Percentiles rank a stretch among this genome's conserved stretches.
Conservation (phyloP, 2,329 filamentous ascomycete genomes). For the Penicillium brasilianum region DNA sequence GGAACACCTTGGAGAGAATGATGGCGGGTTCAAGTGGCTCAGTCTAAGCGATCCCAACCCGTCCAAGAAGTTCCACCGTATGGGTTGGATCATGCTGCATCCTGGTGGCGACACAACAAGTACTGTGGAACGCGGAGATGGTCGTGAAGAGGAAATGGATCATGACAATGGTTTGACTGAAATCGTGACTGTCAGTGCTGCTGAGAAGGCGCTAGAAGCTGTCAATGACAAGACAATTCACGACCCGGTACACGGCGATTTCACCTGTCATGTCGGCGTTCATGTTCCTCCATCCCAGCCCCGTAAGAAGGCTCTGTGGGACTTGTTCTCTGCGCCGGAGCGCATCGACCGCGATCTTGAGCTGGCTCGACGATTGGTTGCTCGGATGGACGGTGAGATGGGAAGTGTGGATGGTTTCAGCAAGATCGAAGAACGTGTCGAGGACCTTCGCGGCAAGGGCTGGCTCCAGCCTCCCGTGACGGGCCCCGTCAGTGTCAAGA, state of each 20-base stretch:
- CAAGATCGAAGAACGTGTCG: conserved; percentile 85
- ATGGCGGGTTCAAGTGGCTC: conserved; percentile 93
- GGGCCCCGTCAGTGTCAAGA: conserved; percentile 51
- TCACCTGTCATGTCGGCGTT: conserved; percentile 95
- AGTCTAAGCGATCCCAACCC: conserved; percentile 97
- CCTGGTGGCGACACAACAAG: conserved; percentile 69
- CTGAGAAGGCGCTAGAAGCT: conserved; percentile 87
- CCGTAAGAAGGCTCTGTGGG: conserved; percentile 94
- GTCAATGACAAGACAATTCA: conserved; percentile 98
- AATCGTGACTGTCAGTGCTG: conserved; percentile 56
- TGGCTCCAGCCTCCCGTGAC: conserved; percentile 69
- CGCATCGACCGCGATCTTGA: conserved; percentile 88
- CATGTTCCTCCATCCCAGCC: conserved; percentile 86
- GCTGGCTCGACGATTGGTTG: conserved; percentile 79
- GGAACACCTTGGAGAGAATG: conserved; percentile 86
- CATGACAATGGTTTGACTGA: conserved; percentile 40
- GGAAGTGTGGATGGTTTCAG: conserved; percentile 77
- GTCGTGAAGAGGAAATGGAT: conserved; percentile 67
- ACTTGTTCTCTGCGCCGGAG: conserved; percentile 92
- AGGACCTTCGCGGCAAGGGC: conserved; percentile 76
- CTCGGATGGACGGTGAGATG: conserved; percentile 83
- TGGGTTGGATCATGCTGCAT: conserved; percentile 97
- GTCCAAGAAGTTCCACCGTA: conserved; percentile 93
- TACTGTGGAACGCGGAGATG: conserved; percentile 73
- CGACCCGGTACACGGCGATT: conserved; percentile 90